Evolutionary conservation across 768 basidiomycete species (phyloP).

Genomic region (Lactarius evosmus): DNA sequence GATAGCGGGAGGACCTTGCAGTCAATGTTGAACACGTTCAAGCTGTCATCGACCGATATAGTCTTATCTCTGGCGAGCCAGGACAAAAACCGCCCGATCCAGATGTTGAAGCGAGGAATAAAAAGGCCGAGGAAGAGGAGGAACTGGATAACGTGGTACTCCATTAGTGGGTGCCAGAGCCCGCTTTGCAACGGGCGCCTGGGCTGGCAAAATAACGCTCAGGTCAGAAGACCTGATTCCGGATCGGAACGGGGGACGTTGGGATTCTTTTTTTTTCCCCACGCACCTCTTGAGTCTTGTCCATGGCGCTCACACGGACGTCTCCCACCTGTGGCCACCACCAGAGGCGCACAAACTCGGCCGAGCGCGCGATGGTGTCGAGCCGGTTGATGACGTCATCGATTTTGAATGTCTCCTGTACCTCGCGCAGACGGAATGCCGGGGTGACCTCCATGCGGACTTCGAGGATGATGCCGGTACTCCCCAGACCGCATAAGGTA

Average conservation of each 20-base stretch:
- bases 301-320: slow-evolving; percentile 67
- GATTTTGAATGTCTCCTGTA: slow-evolving; percentile 59
- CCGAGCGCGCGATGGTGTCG: slow-evolving; percentile 54
- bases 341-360: slow-evolving; percentile 91
- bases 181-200: slow-evolving; percentile 52
- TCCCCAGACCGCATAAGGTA: slow-evolving; percentile 86
- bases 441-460: slow-evolving; percentile 77
- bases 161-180: slow-evolving; percentile 70
- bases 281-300: slow-evolving; percentile 72
- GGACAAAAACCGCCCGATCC: slow-evolving; percentile 58
- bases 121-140: slow-evolving; percentile 75
- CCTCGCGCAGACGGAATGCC: slow-evolving; percentile 77
- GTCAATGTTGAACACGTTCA: slow-evolving; percentile 89
- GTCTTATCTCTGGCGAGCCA: slow-evolving; percentile 61
- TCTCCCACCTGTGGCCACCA: slow-evolving; percentile 85
- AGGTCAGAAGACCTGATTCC: slow-evolving; percentile 19
- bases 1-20: slow-evolving; percentile 61
- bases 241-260: slow-evolving; percentile 7
- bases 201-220: slow-evolving; percentile 41
- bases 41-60: slow-evolving; percentile 70
- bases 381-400: slow-evolving; percentile 56
- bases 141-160: slow-evolving; percentile 79
- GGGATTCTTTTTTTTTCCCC: slow-evolving; percentile 34
- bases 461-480: slow-evolving; percentile 82
- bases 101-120: slow-evolving; percentile 57